Base-by-base conservation (phyloP, 2,329 filamentous ascomycete genomes). In the Fusarium equiseti region DNA sequence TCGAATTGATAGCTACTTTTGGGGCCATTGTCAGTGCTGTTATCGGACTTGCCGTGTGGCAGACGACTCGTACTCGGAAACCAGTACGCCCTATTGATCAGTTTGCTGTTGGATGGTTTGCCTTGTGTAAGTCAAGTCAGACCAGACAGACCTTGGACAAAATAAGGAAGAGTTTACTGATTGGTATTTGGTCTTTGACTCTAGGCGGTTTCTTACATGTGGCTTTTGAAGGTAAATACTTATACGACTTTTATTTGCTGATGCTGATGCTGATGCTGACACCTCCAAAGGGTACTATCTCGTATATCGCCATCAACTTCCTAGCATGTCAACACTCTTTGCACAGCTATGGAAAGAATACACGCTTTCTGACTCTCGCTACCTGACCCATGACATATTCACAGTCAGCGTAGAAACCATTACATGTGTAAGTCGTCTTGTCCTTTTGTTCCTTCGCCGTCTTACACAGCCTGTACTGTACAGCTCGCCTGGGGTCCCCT, bases 321-420 rank as follows among this genome's bases (percentile, higher is more conserved):
- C 90, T 0, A 83, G 87, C 13, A 88, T 88, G 64, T 91, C 94
- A 77, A 89, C 90, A 58, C 81, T 96, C 10, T 91, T 95, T 60
- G 93, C 91, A 5, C 93, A 97, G 82, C 84, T 97, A 46, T 97
- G 94, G 94, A 97, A 97, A 78, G 94, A 97, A 80, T 97, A 97
- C 78, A 87, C 92, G 5, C 86, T 95, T 35, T 95, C 92, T 4
- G 94, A 97, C 81, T 97, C 94, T 58, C 87, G 94, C 45, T 97
- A 97, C 77, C 83, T 97, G 73, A 94, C 91, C 4, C 89, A 90
- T 20, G 92, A 96, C 77, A 87, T 91, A 2, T 94, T 97, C 75
- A 94, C 96, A 73, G 83, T 97, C n/a, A 95, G 92, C 79, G 91
- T 97, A 79, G 94, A 97, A 84, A 89, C 87, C 20, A 89, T 97